Conservation (phyloP, 371 early-diverging fungal genomes). For the Apophysomyces variabilis region DNA sequence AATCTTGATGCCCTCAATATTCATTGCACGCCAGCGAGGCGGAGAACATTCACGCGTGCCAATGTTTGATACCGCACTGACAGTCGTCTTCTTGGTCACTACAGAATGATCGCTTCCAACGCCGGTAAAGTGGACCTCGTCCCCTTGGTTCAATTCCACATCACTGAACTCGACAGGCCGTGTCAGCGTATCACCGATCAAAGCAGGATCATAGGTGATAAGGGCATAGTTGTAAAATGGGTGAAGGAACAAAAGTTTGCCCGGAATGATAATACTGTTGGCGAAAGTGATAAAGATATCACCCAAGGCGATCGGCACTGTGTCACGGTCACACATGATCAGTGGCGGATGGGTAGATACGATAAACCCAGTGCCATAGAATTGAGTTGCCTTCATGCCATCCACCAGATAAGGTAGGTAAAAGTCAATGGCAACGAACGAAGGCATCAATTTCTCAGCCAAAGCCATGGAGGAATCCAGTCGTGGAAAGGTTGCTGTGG, state of each 20-base stretch:
- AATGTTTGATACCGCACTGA: conserved; percentile 64
- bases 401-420: conserved; percentile 73
- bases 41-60: conserved; percentile 66
- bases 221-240: conserved; percentile 85
- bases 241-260: conserved; percentile 69
- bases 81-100: conserved; percentile 60
- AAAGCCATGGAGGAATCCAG: conserved; percentile 64
- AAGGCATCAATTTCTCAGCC: conserved; percentile 70
- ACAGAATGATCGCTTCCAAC: conserved; percentile 60
- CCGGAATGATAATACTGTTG: conserved; percentile 79
- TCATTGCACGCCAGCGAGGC: conserved; percentile 75
- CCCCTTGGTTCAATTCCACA: conserved; percentile 65
- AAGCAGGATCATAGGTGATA: conserved; percentile 70
- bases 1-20: conserved; percentile 78
- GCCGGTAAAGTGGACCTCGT: conserved; percentile 66
- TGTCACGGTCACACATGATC: conserved; percentile 79
- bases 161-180: conserved; percentile 58
- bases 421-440: conserved; percentile 73
- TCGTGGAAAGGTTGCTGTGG: conserved; percentile 65
- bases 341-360: conserved; percentile 71
- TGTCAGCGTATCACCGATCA: conserved; percentile 80
- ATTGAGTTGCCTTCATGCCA: conserved; percentile 68
- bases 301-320: conserved; percentile 77
- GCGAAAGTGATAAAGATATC: conserved; percentile 83
- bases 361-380: conserved; percentile 77